These are phyloP conservation scores for Streptanthus diversifolius DNA, from an alignment of 345 rosid species.

Conservation along the genomic window DNA sequence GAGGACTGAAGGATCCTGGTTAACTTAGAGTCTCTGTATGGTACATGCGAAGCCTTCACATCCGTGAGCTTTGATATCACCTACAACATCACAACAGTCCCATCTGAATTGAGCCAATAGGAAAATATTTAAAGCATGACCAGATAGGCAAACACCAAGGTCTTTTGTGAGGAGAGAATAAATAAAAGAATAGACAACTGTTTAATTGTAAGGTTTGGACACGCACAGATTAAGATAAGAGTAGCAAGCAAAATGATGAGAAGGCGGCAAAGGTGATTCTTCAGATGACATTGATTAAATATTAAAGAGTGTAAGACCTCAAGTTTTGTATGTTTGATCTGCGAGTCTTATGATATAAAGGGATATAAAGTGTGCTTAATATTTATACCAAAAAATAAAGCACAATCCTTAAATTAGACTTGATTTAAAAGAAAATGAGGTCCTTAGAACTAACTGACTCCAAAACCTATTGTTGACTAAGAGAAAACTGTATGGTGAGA, in stretches of 20 bases:
- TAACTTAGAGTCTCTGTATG: constrained; percentile 96
- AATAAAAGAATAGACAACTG: constrained; percentile 13
- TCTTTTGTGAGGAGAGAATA: not conserved
- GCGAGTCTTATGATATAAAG: not conserved
- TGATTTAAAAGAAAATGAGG: not conserved
- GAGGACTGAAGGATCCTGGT: constrained; percentile 98
- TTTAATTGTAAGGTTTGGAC: constrained; percentile 2
- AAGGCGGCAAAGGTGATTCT: constrained; percentile 10
- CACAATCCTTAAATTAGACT: not conserved
- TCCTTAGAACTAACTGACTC: not conserved
- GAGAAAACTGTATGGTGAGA: constrained; percentile 21
- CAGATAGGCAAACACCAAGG: not conserved
- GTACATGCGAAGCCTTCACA: constrained; percentile 83
- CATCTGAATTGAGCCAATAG: not conserved
- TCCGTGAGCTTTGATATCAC: constrained; percentile 98
- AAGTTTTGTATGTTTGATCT: constrained; percentile 8
- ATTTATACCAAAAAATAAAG: not conserved
- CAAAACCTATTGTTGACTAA: constrained; percentile 4
- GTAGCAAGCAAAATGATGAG: constrained; percentile 7
- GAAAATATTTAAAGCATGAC: not conserved
- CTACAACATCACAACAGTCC: constrained; percentile 37
- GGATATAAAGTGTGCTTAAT: constrained; percentile 3
- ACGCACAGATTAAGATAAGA: not conserved
- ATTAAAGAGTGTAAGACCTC: not conserved
- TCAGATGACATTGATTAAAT: not conserved